Conservation (phyloP, 257 asterid genomes). For the Nicotiana noctiflora region DNA sequence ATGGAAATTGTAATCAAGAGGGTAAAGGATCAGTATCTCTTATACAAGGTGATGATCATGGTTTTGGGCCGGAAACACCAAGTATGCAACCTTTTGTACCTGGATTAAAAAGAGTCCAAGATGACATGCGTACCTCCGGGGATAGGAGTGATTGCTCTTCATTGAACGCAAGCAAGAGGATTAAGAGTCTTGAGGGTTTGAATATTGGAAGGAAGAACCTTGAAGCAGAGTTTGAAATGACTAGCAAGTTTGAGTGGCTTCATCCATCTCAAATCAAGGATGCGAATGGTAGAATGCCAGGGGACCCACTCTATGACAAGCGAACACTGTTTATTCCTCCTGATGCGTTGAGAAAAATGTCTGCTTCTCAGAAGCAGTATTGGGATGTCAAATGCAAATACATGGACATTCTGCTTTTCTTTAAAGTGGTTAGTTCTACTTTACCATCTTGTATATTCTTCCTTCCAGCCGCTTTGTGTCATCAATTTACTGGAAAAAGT, state of each 20-base stretch:
- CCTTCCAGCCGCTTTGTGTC: constrained; percentile 6
- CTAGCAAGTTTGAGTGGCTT: constrained; percentile 93
- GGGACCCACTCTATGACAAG: constrained; percentile 64
- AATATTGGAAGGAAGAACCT: constrained; percentile 25
- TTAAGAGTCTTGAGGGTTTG: constrained; percentile 35
- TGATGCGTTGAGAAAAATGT: constrained; percentile 62
- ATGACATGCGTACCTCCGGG: constrained; percentile 32
- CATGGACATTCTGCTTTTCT: constrained; percentile 86
- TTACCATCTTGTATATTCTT: background rate
- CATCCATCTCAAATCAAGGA: constrained; percentile 75
- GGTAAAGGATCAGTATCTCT: constrained; percentile 18
- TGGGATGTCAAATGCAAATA: constrained; percentile 85
- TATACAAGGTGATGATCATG: constrained; percentile 34
- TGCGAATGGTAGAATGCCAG: constrained; percentile 59
- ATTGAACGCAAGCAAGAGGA: constrained; percentile 42
- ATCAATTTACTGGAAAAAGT: background rate
- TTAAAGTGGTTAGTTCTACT: constrained; percentile 75
- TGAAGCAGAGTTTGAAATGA: constrained; percentile 38
- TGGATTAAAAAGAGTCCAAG: constrained; percentile 65
- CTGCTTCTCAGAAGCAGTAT: constrained; percentile 94
- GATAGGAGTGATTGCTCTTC: constrained; percentile 23
- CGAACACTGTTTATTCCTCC: constrained; percentile 78
- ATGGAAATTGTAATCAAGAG: constrained; percentile 21
- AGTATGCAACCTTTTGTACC: constrained; percentile 64
- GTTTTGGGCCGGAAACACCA: constrained; percentile 70